Conservation (phyloP, 2,329 filamentous ascomycete genomes). For the Neofusicoccum ribis region DNA sequence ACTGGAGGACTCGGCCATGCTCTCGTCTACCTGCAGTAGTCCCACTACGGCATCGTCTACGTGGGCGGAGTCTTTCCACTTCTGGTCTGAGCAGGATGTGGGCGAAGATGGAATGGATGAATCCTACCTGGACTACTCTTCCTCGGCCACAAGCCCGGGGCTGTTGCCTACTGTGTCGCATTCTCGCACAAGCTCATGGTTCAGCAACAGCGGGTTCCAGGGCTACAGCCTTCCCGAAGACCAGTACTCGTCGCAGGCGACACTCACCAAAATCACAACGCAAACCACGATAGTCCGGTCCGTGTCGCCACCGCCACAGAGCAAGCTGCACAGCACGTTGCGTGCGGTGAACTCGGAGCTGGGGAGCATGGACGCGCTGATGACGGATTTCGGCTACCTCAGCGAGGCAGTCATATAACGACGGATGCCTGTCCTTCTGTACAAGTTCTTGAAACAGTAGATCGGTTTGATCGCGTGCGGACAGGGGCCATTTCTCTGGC, state of each 20-base stretch:
- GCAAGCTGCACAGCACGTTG: not conserved
- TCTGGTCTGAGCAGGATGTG: not conserved
- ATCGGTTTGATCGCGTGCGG: not conserved
- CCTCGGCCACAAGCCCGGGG: not conserved
- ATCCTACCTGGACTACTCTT: not conserved
- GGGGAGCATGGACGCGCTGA: slow-evolving; percentile 5
- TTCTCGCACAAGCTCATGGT: not conserved
- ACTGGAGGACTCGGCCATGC: not conserved
- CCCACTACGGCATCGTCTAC: not conserved
- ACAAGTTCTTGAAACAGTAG: not conserved
- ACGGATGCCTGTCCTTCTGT: not conserved
- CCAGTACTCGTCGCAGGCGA: slow-evolving; percentile 29
- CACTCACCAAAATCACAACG: slow-evolving; percentile 26
- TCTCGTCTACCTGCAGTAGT: not conserved
- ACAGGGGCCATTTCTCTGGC: not conserved
- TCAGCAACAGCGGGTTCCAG: slow-evolving; percentile 29
- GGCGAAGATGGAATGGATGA: not conserved
- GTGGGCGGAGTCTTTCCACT: not conserved
- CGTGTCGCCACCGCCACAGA: not conserved
- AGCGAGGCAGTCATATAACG: not conserved
- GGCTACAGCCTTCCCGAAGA: slow-evolving; percentile 35
- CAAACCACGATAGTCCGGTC: slow-evolving; percentile 10
- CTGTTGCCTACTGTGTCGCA: not conserved
- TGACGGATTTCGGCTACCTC: slow-evolving; percentile 16
- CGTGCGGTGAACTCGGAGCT: not conserved